phyloP scores from a whole-genome alignment of 1,284 basidiomycete species.

The Irpex sp. region DNA sequence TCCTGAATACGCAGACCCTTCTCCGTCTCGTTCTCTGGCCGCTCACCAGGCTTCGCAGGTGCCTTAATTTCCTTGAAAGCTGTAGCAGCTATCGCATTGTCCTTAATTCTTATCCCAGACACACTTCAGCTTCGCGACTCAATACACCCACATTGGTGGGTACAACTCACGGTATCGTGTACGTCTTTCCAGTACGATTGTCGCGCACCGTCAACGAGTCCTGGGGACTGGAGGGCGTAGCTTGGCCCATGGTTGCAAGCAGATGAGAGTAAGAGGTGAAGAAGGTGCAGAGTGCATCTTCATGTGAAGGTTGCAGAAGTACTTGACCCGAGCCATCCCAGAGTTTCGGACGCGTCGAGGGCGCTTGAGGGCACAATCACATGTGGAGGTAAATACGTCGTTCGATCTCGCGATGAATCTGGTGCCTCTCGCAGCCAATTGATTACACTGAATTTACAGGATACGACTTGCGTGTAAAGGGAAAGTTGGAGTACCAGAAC shows the following conservation, averaged over 20 bases:
- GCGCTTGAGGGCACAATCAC: background rate
- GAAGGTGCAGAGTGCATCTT: background rate
- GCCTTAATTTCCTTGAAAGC: constrained; percentile 78
- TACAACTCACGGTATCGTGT: constrained; percentile 63
- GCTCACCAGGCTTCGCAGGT: constrained; percentile 49
- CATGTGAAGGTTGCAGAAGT: background rate
- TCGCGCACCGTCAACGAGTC: constrained; percentile 67
- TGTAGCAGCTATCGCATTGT: constrained; percentile 77
- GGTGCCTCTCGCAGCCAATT: background rate
- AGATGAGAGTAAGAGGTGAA: constrained; percentile 1
- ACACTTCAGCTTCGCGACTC: background rate
- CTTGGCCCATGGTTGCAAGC: constrained; percentile 42
- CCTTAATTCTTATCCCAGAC: constrained; percentile 49
- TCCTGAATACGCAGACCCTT: constrained; percentile 77
- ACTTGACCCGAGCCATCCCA: constrained; percentile 1
- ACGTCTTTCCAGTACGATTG: constrained; percentile 81
- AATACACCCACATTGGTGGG: background rate
- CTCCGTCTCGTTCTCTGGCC: constrained; percentile 80
- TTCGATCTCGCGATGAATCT: background rate
- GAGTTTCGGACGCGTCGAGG: constrained; percentile 1
- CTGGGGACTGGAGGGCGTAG: constrained; percentile 28
- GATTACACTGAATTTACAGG: background rate
- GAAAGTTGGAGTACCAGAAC: too few relatives aligned
- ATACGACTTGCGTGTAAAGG: too few relatives aligned
- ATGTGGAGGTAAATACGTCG: background rate